phyloP scores from a whole-genome alignment of 2,329 filamentous ascomycete species.

The Metarhizium robertsii region DNA sequence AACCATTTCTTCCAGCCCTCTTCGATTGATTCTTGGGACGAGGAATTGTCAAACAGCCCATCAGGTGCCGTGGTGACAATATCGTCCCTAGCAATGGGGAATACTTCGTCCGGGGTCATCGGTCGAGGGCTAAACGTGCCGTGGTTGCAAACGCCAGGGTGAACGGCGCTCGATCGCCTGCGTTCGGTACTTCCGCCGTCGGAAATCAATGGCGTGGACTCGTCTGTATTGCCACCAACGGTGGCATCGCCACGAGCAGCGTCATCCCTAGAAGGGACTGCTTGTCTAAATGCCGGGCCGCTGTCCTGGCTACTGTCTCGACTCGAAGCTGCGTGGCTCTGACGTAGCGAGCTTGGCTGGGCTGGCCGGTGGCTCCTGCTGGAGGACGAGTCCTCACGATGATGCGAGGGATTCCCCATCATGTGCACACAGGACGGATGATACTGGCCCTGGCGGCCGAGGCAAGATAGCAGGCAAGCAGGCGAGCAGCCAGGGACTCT shows the following conservation, averaged over 20 bases:
- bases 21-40: slow-evolving; percentile 27
- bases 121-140: slow-evolving; percentile 69
- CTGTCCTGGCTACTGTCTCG: slow-evolving; percentile 11
- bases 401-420: slow-evolving; percentile 17
- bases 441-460: not conserved
- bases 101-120: slow-evolving; percentile 33
- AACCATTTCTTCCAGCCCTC: slow-evolving; percentile 40
- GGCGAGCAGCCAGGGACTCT: not conserved
- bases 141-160: slow-evolving; percentile 51
- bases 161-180: slow-evolving; percentile 12
- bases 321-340: slow-evolving; percentile 29
- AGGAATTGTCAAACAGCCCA: slow-evolving; percentile 28
- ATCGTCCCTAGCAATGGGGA: slow-evolving; percentile 20
- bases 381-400: slow-evolving; percentile 17
- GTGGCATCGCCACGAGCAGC: slow-evolving; percentile 8
- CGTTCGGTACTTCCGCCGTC: slow-evolving; percentile 1
- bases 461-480: not conserved
- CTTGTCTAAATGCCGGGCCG: slow-evolving; percentile 6
- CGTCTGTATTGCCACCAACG: slow-evolving; percentile 19
- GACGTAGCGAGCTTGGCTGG: slow-evolving; percentile 36
- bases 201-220: slow-evolving; percentile 42
- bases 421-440: slow-evolving; percentile 10
- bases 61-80: slow-evolving; percentile 21
- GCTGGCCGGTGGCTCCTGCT: slow-evolving; percentile 28
- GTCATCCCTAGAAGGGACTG: slow-evolving; percentile 4